These are phyloP conservation scores for Basipetospora chlamydospora DNA, from an alignment of 2,329 filamentous ascomycete genomes.

Conservation along the genomic window DNA sequence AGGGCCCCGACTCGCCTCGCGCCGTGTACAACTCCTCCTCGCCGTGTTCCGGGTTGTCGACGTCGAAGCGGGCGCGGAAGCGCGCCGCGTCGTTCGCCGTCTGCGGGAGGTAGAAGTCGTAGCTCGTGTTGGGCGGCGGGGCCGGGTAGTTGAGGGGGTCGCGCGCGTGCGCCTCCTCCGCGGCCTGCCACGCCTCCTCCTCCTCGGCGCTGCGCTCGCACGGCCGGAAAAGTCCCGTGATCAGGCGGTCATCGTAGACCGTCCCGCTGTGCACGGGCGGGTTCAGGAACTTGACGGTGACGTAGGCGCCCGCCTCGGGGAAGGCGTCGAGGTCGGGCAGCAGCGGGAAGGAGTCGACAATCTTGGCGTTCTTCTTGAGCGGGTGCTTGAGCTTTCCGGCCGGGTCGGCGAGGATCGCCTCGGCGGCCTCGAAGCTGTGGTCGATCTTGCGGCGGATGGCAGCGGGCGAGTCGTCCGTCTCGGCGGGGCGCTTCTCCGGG, in stretches of 20 bases:
- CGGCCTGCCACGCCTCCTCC: slow-evolving; percentile 33
- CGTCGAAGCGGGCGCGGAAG: slow-evolving; percentile 48
- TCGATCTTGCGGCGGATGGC: slow-evolving; percentile 56
- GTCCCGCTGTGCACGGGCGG: slow-evolving; percentile 42
- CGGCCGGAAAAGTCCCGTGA: slow-evolving; percentile 46
- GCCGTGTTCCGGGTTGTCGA: slow-evolving; percentile 38
- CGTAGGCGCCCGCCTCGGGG: slow-evolving; percentile 54
- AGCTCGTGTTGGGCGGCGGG: slow-evolving; percentile 45
- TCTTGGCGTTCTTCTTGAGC: slow-evolving; percentile 39
- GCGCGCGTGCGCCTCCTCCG: slow-evolving; percentile 36
- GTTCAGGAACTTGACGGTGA: slow-evolving; percentile 53
- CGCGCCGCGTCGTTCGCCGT: slow-evolving; percentile 29
- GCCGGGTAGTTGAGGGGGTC: slow-evolving; percentile 41
- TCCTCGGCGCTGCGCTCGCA: slow-evolving; percentile 40
- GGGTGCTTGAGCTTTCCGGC: slow-evolving; percentile 41
- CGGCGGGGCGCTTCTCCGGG: slow-evolving; percentile 33
- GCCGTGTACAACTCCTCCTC: slow-evolving; percentile 40
- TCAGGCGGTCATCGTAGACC: slow-evolving; percentile 45
- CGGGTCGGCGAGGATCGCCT: slow-evolving; percentile 34
- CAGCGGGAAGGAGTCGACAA: slow-evolving; percentile 45
- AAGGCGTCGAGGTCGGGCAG: slow-evolving; percentile 55
- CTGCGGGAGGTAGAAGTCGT: slow-evolving; percentile 50
- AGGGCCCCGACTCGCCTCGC: slow-evolving; percentile 28
- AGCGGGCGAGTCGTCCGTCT: slow-evolving; percentile 46
- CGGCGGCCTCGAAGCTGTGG: slow-evolving; percentile 42